A percentile compares a stretch with the other conserved stretches of the same genome.
Evolutionary conservation across 371 early-diverging fungal genomes (phyloP).

Genomic region (Haplosporangium sp.): DNA sequence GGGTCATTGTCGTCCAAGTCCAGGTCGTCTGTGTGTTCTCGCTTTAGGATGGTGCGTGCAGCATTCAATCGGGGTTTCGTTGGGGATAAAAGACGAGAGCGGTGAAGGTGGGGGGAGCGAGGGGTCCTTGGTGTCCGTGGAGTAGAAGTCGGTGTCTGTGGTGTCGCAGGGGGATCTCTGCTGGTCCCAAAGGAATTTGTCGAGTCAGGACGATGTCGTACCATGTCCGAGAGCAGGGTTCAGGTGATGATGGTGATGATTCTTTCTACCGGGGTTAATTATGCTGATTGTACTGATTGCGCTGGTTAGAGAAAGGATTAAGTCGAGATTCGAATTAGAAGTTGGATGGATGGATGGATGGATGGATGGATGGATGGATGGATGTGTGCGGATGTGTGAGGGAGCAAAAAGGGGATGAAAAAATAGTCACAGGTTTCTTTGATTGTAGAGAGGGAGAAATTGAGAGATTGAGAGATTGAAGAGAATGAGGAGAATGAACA

Average conservation of each 20-base stretch:
- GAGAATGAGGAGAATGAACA: too few species aligned
- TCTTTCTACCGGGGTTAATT: neutral
- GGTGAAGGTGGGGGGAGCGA: constrained; percentile 24
- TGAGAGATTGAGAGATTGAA: too few species aligned
- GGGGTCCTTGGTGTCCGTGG: constrained; percentile 15
- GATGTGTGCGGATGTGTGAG: neutral
- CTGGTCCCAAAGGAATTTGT: constrained; percentile 12
- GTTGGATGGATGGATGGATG: neutral
- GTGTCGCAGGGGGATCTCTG: constrained; percentile 27
- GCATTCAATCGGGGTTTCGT: constrained; percentile 1
- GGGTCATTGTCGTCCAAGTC: constrained; percentile 13
- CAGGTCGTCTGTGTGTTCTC: constrained; percentile 16
- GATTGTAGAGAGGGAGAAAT: too few species aligned
- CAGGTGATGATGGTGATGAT: neutral
- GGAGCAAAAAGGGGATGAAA: neutral
- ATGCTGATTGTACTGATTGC: too few species aligned
- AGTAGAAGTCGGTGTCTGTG: constrained; percentile 4
- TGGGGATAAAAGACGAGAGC: constrained; percentile 11
- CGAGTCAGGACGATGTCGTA: constrained; percentile 16
- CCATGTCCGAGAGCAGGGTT: constrained; percentile 4
- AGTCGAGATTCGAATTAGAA: neutral
- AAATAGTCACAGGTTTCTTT: neutral
- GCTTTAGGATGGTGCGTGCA: constrained; percentile 11
- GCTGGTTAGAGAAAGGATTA: neutral
- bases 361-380: neutral